Evolutionary conservation across 2,329 filamentous ascomycete genomes (phyloP).

Genomic region (Ceratocystis ficicola): DNA sequence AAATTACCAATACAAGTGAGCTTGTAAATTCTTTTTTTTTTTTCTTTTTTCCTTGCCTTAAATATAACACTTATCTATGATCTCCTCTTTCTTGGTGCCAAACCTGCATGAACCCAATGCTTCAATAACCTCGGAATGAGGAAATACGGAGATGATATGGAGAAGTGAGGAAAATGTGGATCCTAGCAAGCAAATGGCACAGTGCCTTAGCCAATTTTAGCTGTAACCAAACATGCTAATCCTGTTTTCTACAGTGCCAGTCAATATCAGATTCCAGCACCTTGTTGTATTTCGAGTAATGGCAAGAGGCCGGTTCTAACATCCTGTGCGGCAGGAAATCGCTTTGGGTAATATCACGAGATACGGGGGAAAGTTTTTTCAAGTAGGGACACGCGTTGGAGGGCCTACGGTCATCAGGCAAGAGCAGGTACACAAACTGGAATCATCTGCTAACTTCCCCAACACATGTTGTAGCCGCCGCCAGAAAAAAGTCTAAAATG

Average conservation of each 20-base stretch:
- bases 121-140: background rate
- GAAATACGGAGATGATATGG: background rate
- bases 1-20: background rate
- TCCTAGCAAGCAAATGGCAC: background rate
- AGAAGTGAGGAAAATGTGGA: background rate
- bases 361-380: background rate
- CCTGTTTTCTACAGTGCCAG: background rate
- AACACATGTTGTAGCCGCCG: no score
- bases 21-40: background rate
- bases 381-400: background rate
- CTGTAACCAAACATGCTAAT: background rate
- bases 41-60: no score
- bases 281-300: background rate
- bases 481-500: no score
- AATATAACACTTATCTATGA: background rate
- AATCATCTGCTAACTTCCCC: background rate
- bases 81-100: slow-evolving; percentile 2
- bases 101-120: slow-evolving; percentile 8
- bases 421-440: background rate
- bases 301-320: background rate
- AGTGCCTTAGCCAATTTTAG: background rate
- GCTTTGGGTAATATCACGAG: background rate
- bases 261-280: no score
- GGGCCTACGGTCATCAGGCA: no score
- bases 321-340: background rate